A percentile compares a stretch with the other conserved stretches of the same genome.
phyloP scores from a whole-genome alignment of 1,139 yeast genomes.

The Meyerozyma athensensis region DNA sequence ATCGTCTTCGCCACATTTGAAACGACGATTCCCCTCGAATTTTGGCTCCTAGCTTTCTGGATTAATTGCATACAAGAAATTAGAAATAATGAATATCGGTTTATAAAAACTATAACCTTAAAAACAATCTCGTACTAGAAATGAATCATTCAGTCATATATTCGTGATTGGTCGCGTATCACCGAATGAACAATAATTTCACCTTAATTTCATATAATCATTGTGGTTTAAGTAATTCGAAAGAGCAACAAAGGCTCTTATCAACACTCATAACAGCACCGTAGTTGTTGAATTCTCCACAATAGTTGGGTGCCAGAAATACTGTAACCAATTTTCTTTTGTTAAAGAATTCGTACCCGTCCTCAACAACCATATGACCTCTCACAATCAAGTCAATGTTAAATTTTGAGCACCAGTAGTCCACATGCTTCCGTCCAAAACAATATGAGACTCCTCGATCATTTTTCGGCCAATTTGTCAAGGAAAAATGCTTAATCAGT shows the following conservation, averaged over 20 bases:
- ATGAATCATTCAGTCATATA: slow-evolving; percentile 2
- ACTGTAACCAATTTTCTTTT: slow-evolving; percentile 75
- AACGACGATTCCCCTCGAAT: slow-evolving; percentile 19
- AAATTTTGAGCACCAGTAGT: slow-evolving; percentile 62
- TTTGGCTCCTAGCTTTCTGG: background rate
- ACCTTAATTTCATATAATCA: slow-evolving; percentile 7
- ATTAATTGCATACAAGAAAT: background rate
- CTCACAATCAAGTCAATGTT: slow-evolving; percentile 77
- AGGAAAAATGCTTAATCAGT: slow-evolving; percentile 37
- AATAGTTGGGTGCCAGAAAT: slow-evolving; percentile 84
- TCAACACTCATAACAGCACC: slow-evolving; percentile 90
- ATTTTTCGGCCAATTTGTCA: slow-evolving; percentile 68
- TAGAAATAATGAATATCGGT: background rate
- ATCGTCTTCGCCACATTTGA: slow-evolving; percentile 34
- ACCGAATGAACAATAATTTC: background rate
- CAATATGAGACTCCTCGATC: slow-evolving; percentile 86
- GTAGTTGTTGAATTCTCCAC: slow-evolving; percentile 88
- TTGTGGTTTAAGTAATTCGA: slow-evolving; percentile 73
- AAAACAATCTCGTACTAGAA: background rate
- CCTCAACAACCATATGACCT: slow-evolving; percentile 93
- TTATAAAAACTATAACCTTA: background rate
- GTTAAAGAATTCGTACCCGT: slow-evolving; percentile 84
- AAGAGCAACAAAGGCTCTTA: slow-evolving; percentile 70
- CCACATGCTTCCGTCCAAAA: slow-evolving; percentile 71
- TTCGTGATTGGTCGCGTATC: background rate